Percentiles rank a stretch among this genome's conserved stretches.
phyloP scores from a whole-genome alignment of 1,284 basidiomycete genomes.

The Pulchroboletus neoregius region DNA sequence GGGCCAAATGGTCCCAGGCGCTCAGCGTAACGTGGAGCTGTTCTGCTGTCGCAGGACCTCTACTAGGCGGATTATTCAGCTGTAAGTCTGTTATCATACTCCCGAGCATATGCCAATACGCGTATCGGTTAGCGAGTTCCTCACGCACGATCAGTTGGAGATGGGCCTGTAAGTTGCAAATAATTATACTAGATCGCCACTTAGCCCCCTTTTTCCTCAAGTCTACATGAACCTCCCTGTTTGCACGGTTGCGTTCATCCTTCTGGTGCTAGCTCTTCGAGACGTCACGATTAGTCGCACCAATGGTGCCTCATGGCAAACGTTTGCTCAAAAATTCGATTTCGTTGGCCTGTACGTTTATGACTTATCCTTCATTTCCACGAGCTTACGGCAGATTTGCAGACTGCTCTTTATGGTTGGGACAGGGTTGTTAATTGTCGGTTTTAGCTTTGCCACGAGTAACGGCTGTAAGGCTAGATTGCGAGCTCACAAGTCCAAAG shows the following conservation, averaged over 20 bases:
- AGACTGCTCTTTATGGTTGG: slow-evolving; percentile 71
- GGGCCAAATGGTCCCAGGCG: slow-evolving; percentile 78
- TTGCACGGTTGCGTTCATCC: slow-evolving; percentile 54
- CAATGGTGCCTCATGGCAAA: slow-evolving; percentile 51
- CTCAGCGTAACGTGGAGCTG: slow-evolving; percentile 79
- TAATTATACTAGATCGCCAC: slow-evolving; percentile 1
- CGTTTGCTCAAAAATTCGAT: slow-evolving; percentile 57
- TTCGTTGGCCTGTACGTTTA: slow-evolving; percentile 66
- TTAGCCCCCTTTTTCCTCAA: slow-evolving; percentile 30
- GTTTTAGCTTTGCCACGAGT: slow-evolving; percentile 68
- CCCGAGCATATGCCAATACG: slow-evolving; percentile 15
- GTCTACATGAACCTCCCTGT: slow-evolving; percentile 81
- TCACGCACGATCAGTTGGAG: slow-evolving; percentile 54
- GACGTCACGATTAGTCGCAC: slow-evolving; percentile 45
- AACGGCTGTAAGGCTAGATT: slow-evolving; percentile 55
- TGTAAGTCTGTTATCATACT: slow-evolving; percentile 41
- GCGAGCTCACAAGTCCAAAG: slow-evolving; percentile 7
- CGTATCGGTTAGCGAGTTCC: slow-evolving; percentile 17
- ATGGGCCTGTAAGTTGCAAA: slow-evolving; percentile 66
- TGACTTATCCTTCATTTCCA: slow-evolving; percentile 15
- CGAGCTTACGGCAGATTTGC: slow-evolving; percentile 21
- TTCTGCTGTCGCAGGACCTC: slow-evolving; percentile 74
- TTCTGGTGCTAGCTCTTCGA: slow-evolving; percentile 57
- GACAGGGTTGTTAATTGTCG: slow-evolving; percentile 69
- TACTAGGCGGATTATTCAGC: slow-evolving; percentile 75